Percentiles rank a stretch among this genome's conserved stretches.
phyloP scores from a whole-genome alignment of 2,329 filamentous ascomycete species.

The Trichoderma arundinaceum region DNA sequence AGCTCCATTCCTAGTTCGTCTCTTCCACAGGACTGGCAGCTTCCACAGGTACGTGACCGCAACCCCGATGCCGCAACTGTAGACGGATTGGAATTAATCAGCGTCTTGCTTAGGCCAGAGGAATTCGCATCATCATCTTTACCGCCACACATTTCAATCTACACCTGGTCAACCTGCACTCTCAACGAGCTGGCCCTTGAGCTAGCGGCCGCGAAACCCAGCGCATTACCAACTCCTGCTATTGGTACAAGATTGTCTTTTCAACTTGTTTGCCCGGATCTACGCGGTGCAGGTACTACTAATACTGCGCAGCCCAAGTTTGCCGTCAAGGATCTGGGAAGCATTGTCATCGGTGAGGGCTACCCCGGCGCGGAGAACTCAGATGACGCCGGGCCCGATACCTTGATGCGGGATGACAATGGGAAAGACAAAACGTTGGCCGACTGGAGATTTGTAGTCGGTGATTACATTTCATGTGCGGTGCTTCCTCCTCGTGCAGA shows the following conservation, averaged over 20 bases:
- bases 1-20: constrained; percentile 81
- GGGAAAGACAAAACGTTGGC: constrained; percentile 75
- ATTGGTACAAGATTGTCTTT: constrained; percentile 87
- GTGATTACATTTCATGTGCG: constrained; percentile 85
- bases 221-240: constrained; percentile 72
- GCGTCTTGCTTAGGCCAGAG: constrained; percentile 60
- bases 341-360: constrained; percentile 73
- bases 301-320: constrained; percentile 59
- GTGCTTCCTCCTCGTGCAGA: constrained; percentile 77
- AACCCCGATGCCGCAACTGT: background rate
- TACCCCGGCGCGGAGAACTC: constrained; percentile 52
- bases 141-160: constrained; percentile 75
- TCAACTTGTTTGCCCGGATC: constrained; percentile 83
- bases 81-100: background rate
- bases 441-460: constrained; percentile 82
- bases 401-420: constrained; percentile 50
- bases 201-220: constrained; percentile 68
- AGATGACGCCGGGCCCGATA: constrained; percentile 46
- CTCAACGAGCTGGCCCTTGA: constrained; percentile 81
- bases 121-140: constrained; percentile 69
- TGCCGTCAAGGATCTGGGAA: constrained; percentile 80
- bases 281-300: constrained; percentile 47
- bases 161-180: constrained; percentile 84
- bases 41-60: constrained; percentile 67
- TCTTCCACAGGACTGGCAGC: constrained; percentile 77